Evolutionary conservation across 2,329 filamentous ascomycete genomes (phyloP).

Genomic region (Colletotrichum orchidophilum): DNA sequence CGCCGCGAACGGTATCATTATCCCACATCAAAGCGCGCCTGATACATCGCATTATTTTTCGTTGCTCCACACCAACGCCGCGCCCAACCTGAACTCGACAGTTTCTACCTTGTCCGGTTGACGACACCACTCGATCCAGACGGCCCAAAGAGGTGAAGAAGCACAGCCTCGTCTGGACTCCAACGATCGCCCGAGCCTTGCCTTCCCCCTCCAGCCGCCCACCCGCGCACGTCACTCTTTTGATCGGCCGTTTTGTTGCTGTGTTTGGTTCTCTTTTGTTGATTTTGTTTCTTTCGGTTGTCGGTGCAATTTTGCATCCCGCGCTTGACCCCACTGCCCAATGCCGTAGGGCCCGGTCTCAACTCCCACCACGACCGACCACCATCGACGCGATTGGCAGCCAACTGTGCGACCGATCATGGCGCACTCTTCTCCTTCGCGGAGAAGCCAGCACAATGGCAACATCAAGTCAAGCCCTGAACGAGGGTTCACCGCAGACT

Average conservation of each 20-base stretch:
- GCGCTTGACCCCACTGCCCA: conserved; percentile 27
- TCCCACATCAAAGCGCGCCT: conserved; percentile 32
- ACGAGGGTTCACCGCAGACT: conserved; percentile 61
- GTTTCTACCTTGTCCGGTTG: conserved; percentile 5
- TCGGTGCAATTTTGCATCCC: conserved; percentile 20
- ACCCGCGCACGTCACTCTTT: conserved; percentile 17
- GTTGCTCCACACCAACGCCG: conserved; percentile 25
- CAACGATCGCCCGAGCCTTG: conserved; percentile 18
- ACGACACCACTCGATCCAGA: conserved; percentile 1
- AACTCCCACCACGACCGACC: conserved; percentile 3
- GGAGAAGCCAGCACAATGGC: conserved; percentile 42
- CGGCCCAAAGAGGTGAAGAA: background rate
- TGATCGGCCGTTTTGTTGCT: background rate
- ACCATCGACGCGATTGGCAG: background rate
- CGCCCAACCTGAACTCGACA: conserved; percentile 20
- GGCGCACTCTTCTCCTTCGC: conserved; percentile 54
- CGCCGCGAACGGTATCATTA: conserved; percentile 30
- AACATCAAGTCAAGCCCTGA: conserved; percentile 53
- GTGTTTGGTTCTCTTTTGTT: background rate
- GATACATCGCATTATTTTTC: conserved; percentile 32
- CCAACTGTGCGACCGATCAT: conserved; percentile 41
- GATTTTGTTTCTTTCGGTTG: conserved; percentile 1
- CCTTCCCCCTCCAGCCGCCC: background rate
- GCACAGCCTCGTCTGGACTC: conserved; percentile 30
- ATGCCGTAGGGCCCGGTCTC: conserved; percentile 26